Evolutionary conservation across 805 yeast genomes (phyloP), one percentile per base, ranked within the genome.

Genomic region (Gaillardinia entomophila): DNA sequence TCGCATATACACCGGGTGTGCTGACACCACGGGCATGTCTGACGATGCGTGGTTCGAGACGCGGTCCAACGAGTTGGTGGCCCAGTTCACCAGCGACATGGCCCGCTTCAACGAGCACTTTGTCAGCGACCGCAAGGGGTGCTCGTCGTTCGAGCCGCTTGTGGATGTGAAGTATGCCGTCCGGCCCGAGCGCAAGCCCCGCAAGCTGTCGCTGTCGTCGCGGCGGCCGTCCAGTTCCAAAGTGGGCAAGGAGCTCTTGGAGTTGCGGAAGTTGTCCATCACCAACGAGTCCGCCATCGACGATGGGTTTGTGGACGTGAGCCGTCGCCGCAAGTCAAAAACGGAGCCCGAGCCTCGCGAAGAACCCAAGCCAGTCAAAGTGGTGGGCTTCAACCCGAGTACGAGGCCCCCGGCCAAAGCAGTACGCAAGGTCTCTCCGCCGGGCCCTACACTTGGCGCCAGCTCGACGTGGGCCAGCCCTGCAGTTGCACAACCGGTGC

Each of bases 71-170:
- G n/a, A 13, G 1, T 35, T 53, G 16, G 26, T 59, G 10, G 27
- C 33, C 6, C 28, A 37, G 3, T 66, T 61, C 30, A 26, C 60
- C 7, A 35, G 30, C 12, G 39, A 55, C 26, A 24, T 42, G 2
- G 25, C 27, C 1, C 34, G 12, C 2, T 61, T 45, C 38, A 62
- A 63, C 32, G 60, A 56, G 26, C 33, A 38, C 3, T 64, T 59
- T 30, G 55, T 65, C 51, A 54, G 58, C 33, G 62, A 62, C 33
- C 36, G 48, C 11, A 54, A 51, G 31, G 68, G 68, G 0, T 57
- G 34, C 29, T 16, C 32, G 28, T 46, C 54, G 4, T 66, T 66
- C 40, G 60, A 51, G 20, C 68, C 68, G 2, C 41, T 62, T 17
- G 34, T 64, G 19, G 72, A 66, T 38, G 37, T 51, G 12, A 58